These are phyloP conservation scores for Fomitiporia mediterranea DNA, from an alignment of 1,284 basidiomycete species.

Conservation along the genomic window DNA sequence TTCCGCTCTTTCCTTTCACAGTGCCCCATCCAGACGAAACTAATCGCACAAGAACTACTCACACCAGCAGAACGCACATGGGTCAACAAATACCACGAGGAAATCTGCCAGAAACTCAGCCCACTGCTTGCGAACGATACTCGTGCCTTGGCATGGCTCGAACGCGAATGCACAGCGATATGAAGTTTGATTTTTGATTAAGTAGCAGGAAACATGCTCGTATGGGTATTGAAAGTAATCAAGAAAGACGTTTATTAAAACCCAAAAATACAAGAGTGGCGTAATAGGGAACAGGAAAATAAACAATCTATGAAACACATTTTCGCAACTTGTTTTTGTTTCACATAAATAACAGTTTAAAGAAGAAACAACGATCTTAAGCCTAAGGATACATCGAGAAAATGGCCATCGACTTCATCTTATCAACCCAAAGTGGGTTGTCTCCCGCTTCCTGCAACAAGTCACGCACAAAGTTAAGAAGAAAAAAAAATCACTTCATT, in stretches of 20 bases:
- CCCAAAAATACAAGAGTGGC: too few species aligned
- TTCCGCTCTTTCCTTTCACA: too few species aligned
- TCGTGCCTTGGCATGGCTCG: conserved; percentile 76
- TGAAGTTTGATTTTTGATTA: background rate
- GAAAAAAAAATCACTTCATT: too few species aligned
- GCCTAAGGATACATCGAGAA: conserved; percentile 14
- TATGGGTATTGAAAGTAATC: too few species aligned
- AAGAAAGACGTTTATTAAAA: too few species aligned
- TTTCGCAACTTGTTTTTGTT: too few species aligned
- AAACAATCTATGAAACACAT: too few species aligned
- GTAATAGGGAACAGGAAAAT: too few species aligned
- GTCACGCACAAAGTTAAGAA: too few species aligned
- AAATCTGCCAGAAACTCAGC: conserved; percentile 72
- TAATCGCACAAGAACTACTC: conserved; percentile 69
- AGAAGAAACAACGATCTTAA: too few species aligned
- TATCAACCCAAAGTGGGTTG: background rate
- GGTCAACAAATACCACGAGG: conserved; percentile 84
- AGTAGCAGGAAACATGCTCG: too few species aligned
- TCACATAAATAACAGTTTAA: too few species aligned
- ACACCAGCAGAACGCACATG: conserved; percentile 67
- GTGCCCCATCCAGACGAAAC: conserved; percentile 86
- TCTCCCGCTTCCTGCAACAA: background rate
- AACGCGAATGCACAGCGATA: conserved; percentile 53
- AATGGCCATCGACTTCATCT: background rate
- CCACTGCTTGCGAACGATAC: conserved; percentile 70